Percentiles rank a stretch among this genome's conserved stretches.
phyloP scores from a whole-genome alignment of 2,329 filamentous ascomycete species.

The Lasiodiplodia gonubiensis region DNA sequence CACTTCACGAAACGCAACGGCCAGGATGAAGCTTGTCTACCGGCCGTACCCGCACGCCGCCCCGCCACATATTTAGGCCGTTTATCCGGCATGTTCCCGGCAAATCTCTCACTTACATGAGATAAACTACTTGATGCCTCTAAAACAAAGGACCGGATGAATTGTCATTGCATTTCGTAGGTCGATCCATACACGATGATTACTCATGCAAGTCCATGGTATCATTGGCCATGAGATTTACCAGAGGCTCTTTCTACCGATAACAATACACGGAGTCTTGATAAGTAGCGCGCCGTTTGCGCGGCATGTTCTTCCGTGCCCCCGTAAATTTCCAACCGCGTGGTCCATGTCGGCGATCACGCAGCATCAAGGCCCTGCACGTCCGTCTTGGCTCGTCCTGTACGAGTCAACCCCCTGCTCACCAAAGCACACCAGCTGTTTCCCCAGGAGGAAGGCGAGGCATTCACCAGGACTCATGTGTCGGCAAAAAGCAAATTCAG shows the following conservation, averaged over 20 bases:
- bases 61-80: not conserved
- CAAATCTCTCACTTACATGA: not conserved
- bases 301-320: not conserved
- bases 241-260: too few species aligned
- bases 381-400: slow-evolving; percentile 11
- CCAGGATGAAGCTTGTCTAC: not conserved
- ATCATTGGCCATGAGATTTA: too few species aligned
- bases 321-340: not conserved
- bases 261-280: too few species aligned
- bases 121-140: too few species aligned
- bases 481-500: slow-evolving; percentile 8
- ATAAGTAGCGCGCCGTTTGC: slow-evolving; percentile 9
- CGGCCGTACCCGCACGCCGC: not conserved
- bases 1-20: not conserved
- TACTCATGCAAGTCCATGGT: too few species aligned
- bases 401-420: slow-evolving; percentile 2
- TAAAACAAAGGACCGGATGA: too few species aligned
- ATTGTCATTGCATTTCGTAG: too few species aligned
- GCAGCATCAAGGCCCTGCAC: slow-evolving; percentile 1
- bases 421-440: not conserved
- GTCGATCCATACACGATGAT: too few species aligned
- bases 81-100: not conserved
- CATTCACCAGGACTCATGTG: not conserved
- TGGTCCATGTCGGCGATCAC: slow-evolving; percentile 19
- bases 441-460: not conserved